Evolutionary conservation across 352 stramenopile genomes (phyloP).

Genomic region (Globisporangium nunn): DNA sequence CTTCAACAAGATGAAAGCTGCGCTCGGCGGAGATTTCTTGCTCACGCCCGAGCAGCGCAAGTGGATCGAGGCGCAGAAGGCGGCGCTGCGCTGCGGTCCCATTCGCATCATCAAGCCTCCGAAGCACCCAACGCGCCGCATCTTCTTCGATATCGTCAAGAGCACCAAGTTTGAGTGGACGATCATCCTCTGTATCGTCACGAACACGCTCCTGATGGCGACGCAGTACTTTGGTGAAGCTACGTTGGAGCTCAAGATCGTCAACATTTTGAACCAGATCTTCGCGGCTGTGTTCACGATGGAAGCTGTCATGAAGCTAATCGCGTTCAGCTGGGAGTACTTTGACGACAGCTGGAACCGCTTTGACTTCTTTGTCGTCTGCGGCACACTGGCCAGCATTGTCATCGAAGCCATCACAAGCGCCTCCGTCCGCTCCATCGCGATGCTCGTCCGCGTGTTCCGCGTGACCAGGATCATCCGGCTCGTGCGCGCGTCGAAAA

Average conservation of each 20-base stretch:
- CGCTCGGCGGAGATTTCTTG: conserved; percentile 63
- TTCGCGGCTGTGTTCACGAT: conserved; percentile 87
- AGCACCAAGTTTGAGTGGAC: conserved; percentile 76
- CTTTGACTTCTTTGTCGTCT: conserved; percentile 85
- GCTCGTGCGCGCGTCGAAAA: conserved; percentile 81
- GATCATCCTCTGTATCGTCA: conserved; percentile 87
- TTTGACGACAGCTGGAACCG: conserved; percentile 85
- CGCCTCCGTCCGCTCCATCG: conserved; percentile 58
- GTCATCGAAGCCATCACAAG: conserved; percentile 50
- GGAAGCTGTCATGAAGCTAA: conserved; percentile 86
- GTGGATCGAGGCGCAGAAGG: conserved; percentile 82
- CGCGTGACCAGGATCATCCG: conserved; percentile 83
- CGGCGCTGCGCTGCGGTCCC: conserved; percentile 54
- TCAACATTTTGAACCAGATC: conserved; percentile 76
- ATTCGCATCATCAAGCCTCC: conserved; percentile 50
- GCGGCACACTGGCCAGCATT: conserved; percentile 55
- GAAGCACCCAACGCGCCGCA: conserved; percentile 33
- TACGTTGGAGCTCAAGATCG: conserved; percentile 32
- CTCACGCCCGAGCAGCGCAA: conserved; percentile 89
- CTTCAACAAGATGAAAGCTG: conserved; percentile 89
- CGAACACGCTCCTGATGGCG: conserved; percentile 88
- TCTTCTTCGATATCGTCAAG: conserved; percentile 64
- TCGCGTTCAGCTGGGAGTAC: conserved; percentile 69
- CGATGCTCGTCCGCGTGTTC: conserved; percentile 88
- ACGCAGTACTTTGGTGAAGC: conserved; percentile 82